These are phyloP conservation scores for Pelargonium nanum DNA, from an alignment of 345 rosid species.

Conservation along the genomic window DNA sequence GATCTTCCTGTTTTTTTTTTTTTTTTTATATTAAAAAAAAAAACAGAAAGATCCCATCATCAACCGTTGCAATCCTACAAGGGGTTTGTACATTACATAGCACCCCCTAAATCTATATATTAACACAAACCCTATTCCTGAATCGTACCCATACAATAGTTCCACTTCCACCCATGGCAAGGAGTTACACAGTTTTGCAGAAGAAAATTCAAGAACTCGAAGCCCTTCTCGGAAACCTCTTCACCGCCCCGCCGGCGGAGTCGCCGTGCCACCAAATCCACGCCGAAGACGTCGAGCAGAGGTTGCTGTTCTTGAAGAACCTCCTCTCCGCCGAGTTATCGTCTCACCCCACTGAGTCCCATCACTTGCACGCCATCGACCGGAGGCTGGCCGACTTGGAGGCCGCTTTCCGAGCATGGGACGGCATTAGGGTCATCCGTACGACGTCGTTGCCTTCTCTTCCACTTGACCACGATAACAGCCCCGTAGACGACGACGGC, in stretches of 20 bases:
- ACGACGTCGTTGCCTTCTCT: neutral
- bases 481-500: too few relatives aligned
- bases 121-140: too few relatives aligned
- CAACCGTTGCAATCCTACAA: too few relatives aligned
- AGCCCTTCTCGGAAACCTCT: slow-evolving; percentile 12
- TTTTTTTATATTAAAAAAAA: too few relatives aligned
- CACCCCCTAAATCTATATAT: too few relatives aligned
- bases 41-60: too few relatives aligned
- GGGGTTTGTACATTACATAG: too few relatives aligned
- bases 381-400: slow-evolving; percentile 21
- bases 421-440: neutral
- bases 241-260: slow-evolving; percentile 14
- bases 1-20: too few relatives aligned
- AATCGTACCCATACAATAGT: too few relatives aligned
- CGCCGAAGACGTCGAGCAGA: slow-evolving; percentile 25
- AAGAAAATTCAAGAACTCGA: slow-evolving; percentile 31
- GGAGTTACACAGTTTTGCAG: slow-evolving; percentile 24
- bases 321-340: slow-evolving; percentile 34
- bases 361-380: slow-evolving; percentile 18
- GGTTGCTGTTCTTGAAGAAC: slow-evolving; percentile 25
- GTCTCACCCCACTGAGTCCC: slow-evolving; percentile 21
- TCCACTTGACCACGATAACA: too few relatives aligned
- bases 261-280: slow-evolving; percentile 1
- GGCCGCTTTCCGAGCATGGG: slow-evolving; percentile 19
- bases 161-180: too few relatives aligned